phyloP scores from a whole-genome alignment of 2,329 filamentous ascomycete genomes.

The Trichoderma afroharzianum region DNA sequence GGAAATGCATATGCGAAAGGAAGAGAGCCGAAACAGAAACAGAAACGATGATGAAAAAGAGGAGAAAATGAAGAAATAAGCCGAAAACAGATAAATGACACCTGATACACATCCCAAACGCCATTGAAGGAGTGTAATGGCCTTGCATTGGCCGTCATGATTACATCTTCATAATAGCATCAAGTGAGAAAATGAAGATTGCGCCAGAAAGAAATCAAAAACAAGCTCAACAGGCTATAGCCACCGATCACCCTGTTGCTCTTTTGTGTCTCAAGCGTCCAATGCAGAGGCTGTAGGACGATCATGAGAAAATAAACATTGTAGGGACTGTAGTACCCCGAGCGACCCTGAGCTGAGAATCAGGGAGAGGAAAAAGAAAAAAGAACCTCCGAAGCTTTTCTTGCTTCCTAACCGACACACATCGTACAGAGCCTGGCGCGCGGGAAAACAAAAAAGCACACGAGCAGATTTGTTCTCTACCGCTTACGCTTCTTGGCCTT shows the following conservation, averaged over 20 bases:
- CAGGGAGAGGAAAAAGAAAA: not conserved
- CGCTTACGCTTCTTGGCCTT: slow-evolving; percentile 63
- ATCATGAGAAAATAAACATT: not conserved
- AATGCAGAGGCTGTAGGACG: not conserved
- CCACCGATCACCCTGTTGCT: not conserved
- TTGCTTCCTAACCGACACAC: slow-evolving; percentile 1
- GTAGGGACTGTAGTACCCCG: slow-evolving; percentile 10
- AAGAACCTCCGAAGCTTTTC: not conserved
- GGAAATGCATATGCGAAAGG: not conserved
- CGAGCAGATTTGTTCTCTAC: slow-evolving; percentile 31
- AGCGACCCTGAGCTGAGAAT: not conserved
- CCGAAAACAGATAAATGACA: slow-evolving; percentile 21
- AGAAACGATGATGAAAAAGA: slow-evolving; percentile 9
- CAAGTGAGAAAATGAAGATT: slow-evolving; percentile 14
- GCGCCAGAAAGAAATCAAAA: slow-evolving; percentile 13
- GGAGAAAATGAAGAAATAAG: not conserved
- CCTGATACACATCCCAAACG: slow-evolving; percentile 33
- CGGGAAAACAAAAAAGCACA: not conserved
- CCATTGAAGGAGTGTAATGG: slow-evolving; percentile 39
- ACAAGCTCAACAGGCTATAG: not conserved
- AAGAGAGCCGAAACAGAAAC: slow-evolving; percentile 17
- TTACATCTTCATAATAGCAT: slow-evolving; percentile 34
- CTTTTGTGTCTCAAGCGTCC: not conserved
- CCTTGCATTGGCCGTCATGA: slow-evolving; percentile 34
- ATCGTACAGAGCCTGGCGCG: slow-evolving; percentile 3